phyloP scores from a whole-genome alignment of 2,329 filamentous ascomycete genomes.

The Scedosporium dehoogii region DNA sequence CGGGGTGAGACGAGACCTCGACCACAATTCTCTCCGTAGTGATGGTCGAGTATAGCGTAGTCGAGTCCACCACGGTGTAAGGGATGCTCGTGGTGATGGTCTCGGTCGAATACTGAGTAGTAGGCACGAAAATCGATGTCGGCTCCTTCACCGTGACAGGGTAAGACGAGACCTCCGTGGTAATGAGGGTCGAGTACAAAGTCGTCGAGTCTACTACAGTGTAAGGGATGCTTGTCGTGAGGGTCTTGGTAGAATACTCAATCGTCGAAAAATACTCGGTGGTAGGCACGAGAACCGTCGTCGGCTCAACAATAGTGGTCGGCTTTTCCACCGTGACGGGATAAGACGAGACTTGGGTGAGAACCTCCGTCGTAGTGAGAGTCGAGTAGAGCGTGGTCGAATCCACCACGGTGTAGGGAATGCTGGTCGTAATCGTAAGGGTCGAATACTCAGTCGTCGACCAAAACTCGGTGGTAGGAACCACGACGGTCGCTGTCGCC shows the following conservation, averaged over 20 bases:
- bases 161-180: conserved; percentile 8
- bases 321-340: conserved; percentile 10
- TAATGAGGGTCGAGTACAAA: conserved; percentile 7
- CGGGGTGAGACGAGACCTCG: conserved; percentile 6
- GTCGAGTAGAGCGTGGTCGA: conserved; percentile 9
- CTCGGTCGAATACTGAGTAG: conserved; percentile 4
- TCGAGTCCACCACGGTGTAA: conserved; percentile 1
- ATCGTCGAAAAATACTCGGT: background rate
- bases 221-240: conserved; percentile 8
- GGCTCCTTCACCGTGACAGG: conserved; percentile 12
- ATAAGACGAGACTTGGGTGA: conserved; percentile 9
- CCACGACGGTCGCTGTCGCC: background rate
- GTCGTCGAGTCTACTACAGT: conserved; percentile 6
- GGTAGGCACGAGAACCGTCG: conserved; percentile 2
- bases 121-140: conserved; percentile 9
- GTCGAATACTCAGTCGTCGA: background rate
- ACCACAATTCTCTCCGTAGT: conserved; percentile 3
- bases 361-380: background rate
- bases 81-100: conserved; percentile 2
- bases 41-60: conserved; percentile 8
- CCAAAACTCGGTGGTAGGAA: background rate
- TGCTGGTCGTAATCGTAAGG: conserved; percentile 8
- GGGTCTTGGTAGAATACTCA: conserved; percentile 1
- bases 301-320: conserved; percentile 9
- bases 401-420: conserved; percentile 5